Conservation (phyloP, 257 asterid genomes). For the Osmanthus fragrans region DNA sequence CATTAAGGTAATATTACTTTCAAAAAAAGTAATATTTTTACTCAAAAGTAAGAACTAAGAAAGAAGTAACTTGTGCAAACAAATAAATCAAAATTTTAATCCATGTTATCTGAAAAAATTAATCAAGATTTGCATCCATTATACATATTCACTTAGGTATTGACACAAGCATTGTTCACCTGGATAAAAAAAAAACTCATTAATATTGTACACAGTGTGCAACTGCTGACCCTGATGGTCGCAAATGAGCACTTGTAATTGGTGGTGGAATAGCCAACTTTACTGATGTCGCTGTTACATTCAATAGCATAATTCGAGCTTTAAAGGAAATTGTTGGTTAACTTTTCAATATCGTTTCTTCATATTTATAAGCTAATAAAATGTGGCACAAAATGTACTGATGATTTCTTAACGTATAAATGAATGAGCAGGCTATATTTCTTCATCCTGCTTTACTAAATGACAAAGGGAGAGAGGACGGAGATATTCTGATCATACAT, state of each 20-base stretch:
- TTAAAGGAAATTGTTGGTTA: constrained; percentile 69
- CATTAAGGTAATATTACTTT: neutral
- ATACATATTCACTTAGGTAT: too few species aligned
- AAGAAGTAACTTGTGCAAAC: neutral
- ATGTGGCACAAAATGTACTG: neutral
- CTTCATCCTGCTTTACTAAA: neutral
- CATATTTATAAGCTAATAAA: neutral
- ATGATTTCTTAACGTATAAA: neutral
- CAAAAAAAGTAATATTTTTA: neutral
- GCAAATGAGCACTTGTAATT: constrained; percentile 78
- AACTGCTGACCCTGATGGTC: constrained; percentile 89
- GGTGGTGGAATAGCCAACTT: constrained; percentile 98
- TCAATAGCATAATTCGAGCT: constrained; percentile 89
- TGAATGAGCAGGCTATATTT: neutral
- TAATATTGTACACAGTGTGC: constrained; percentile 63
- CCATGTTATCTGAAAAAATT: neutral
- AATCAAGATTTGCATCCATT: neutral
- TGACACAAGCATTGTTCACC: neutral
- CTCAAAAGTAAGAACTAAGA: neutral
- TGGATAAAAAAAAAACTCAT: neutral
- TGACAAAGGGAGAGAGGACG: neutral
- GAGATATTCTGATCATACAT: too few species aligned
- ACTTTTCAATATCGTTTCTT: neutral
- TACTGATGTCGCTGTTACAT: constrained; percentile 92
- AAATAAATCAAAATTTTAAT: too few species aligned